A percentile compares a stretch with the other conserved stretches of the same genome.
Evolutionary conservation across 2,329 filamentous ascomycete species (phyloP).

Genomic region (Claviceps digitariae): DNA sequence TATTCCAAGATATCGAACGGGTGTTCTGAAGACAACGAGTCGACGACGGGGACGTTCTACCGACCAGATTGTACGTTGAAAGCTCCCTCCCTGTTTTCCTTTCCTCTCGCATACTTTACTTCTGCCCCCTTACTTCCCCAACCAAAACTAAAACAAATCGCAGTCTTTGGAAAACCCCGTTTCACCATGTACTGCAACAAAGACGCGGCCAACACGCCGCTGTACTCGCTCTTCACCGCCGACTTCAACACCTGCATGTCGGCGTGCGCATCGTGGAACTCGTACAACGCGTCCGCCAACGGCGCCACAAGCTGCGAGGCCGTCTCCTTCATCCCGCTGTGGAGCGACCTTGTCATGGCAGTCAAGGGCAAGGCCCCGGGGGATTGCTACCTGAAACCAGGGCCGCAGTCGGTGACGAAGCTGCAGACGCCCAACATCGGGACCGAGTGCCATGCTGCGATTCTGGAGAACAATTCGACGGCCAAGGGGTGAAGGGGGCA

Average conservation of each 20-base stretch:
- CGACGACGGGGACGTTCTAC: conserved; percentile 16
- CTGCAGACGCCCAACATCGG: conserved; percentile 3
- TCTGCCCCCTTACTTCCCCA: too few species aligned
- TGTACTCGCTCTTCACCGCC: conserved; percentile 28
- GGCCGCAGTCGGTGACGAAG: background rate
- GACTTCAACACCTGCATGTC: conserved; percentile 33
- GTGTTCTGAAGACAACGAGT: conserved; percentile 22
- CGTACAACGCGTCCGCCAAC: conserved; percentile 3
- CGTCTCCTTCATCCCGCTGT: conserved; percentile 10
- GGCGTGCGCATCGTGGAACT: conserved; percentile 27
- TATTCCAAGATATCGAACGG: conserved; percentile 21
- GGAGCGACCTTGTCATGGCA: conserved; percentile 2
- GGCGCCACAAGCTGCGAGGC: conserved; percentile 3
- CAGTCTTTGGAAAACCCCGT: conserved; percentile 23
- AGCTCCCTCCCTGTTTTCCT: too few species aligned
- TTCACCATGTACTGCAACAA: conserved; percentile 31
- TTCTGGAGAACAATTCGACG: background rate
- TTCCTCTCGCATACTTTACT: background rate
- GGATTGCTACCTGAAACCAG: conserved; percentile 5
- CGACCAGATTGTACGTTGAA: background rate
- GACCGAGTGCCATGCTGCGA: conserved; percentile 2
- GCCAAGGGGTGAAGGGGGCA: background rate
- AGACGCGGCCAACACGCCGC: conserved; percentile 23
- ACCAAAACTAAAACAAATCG: too few species aligned
- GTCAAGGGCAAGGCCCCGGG: conserved; percentile 3